phyloP scores from a whole-genome alignment of 345 rosid genomes.

The Euphorbia pulcherrima region DNA sequence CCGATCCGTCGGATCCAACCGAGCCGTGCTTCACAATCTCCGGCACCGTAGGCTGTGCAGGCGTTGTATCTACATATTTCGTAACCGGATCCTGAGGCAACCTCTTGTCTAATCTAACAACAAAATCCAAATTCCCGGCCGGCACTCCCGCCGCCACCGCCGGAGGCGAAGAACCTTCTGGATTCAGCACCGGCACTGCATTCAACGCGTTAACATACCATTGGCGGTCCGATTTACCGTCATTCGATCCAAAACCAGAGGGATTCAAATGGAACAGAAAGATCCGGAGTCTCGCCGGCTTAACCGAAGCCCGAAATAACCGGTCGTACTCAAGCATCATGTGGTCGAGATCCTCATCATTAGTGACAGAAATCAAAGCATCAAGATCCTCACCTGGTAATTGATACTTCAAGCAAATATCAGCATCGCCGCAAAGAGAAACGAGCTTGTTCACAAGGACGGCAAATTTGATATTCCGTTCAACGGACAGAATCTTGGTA shows the following conservation, averaged over 20 bases:
- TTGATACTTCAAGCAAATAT: conserved; percentile 53
- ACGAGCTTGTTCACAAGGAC: conserved; percentile 36
- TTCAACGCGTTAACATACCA: conserved; percentile 59
- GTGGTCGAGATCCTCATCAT: conserved; percentile 62
- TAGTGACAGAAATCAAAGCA: conserved; percentile 59
- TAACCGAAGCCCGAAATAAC: conserved; percentile 34
- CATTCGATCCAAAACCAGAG: conserved; percentile 19
- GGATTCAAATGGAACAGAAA: conserved; percentile 42
- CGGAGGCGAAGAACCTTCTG: conserved; percentile 37
- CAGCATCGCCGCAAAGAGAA: conserved; percentile 32
- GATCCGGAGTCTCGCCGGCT: conserved; percentile 49
- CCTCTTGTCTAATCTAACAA: conserved; percentile 51
- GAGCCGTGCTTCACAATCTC: conserved; percentile 15
- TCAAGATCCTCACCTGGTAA: conserved; percentile 70
- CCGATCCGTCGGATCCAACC: neutral
- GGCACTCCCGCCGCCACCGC: conserved; percentile 15
- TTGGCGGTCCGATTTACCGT: conserved; percentile 42
- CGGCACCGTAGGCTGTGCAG: conserved; percentile 19
- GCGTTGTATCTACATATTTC: neutral
- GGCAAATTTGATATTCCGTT: conserved; percentile 41
- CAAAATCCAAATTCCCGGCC: conserved; percentile 37
- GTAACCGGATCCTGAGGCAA: conserved; percentile 3
- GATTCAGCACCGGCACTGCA: conserved; percentile 39
- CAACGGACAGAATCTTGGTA: conserved; percentile 56
- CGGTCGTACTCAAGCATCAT: conserved; percentile 67